A percentile compares a stretch with the other conserved stretches of the same genome.
These are phyloP conservation scores for Backusella circina DNA, from an alignment of 192 early-diverging fungal species.

Conservation along the genomic window DNA sequence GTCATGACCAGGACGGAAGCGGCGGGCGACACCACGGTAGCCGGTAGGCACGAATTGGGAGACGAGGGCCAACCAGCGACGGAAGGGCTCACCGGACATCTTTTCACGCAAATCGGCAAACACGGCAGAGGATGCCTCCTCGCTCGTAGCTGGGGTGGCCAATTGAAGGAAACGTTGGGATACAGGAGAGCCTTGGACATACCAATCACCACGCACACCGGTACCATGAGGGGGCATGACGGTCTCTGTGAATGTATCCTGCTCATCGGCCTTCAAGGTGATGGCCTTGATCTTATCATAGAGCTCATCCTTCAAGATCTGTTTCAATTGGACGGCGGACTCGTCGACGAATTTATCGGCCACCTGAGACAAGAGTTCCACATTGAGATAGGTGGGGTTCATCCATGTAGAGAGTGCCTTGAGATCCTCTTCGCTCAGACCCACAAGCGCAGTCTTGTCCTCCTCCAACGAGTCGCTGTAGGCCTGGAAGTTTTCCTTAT, in stretches of 20 bases:
- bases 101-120: conserved; percentile 25
- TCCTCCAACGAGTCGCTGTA: conserved; percentile 7
- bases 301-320: conserved; percentile 46
- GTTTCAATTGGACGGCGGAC: conserved; percentile 56
- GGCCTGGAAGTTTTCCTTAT: conserved; percentile 27
- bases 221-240: conserved; percentile 52
- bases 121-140: neutral
- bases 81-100: conserved; percentile 52
- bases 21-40: conserved; percentile 50
- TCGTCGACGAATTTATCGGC: conserved; percentile 59
- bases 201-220: conserved; percentile 53
- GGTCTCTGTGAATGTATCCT: conserved; percentile 26
- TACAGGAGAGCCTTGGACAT: conserved; percentile 54
- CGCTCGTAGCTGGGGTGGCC: neutral
- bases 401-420: conserved; percentile 40
- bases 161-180: conserved; percentile 39
- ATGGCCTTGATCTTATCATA: conserved; percentile 34
- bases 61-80: conserved; percentile 49
- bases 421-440: conserved; percentile 42
- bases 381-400: conserved; percentile 58
- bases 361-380: conserved; percentile 39
- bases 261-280: conserved; percentile 35
- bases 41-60: conserved; percentile 39
- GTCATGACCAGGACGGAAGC: conserved; percentile 76
- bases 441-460: neutral